A percentile compares a stretch with the other conserved stretches of the same genome.
Conservation (phyloP, 352 stramenopile genomes). For the Globisporangium paddicum region DNA sequence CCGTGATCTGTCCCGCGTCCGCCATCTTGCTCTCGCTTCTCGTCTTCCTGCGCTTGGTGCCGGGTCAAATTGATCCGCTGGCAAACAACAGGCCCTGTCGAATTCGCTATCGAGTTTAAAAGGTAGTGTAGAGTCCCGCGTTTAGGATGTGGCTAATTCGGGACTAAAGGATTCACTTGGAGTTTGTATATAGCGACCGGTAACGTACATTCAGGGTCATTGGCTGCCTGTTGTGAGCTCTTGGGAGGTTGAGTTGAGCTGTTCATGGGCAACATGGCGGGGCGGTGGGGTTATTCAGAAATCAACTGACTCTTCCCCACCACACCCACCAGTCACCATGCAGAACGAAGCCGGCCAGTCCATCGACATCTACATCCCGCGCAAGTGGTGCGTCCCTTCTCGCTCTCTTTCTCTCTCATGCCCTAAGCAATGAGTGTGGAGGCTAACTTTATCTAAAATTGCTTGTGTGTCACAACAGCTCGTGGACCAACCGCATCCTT, state of each 20-base stretch:
- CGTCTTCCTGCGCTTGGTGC: not conserved
- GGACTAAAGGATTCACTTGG: conserved; percentile 18
- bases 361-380: conserved; percentile 98
- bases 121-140: not conserved
- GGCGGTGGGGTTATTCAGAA: conserved; percentile 28
- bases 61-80: not conserved
- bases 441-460: not conserved
- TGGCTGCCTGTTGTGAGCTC: conserved; percentile 36
- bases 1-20: conserved; percentile 50
- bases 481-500: conserved; percentile 98
- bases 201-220: conserved; percentile 84
- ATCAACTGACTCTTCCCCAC: conserved; percentile 50
- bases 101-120: conserved; percentile 2
- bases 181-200: conserved; percentile 51
- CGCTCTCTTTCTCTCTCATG: too few species aligned
- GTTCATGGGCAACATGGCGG: not conserved
- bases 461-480: conserved; percentile 44
- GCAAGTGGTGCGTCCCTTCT: conserved; percentile 89
- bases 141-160: not conserved
- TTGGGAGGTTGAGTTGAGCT: not conserved
- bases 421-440: not conserved
- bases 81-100: conserved; percentile 2
- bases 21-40: conserved; percentile 23
- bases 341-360: conserved; percentile 97
- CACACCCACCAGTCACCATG: conserved; percentile 72